Evolutionary conservation across 306 rosid species (phyloP).

Genomic region (Astragalus glycyphyllos): DNA sequence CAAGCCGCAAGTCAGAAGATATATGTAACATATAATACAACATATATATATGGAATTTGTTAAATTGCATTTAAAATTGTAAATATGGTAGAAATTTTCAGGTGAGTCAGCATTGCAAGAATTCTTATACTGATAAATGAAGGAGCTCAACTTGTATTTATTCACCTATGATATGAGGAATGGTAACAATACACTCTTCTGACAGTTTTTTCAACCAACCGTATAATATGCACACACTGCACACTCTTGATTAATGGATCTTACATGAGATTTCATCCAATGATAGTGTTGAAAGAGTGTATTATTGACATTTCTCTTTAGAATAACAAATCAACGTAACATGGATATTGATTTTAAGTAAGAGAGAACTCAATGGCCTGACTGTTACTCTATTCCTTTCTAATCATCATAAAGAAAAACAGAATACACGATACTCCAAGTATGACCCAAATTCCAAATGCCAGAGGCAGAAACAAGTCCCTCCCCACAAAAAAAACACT

Average conservation of each 20-base stretch:
- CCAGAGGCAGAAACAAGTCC: background rate
- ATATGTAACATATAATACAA: too few species aligned
- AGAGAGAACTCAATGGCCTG: slow-evolving; percentile 2
- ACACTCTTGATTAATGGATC: background rate
- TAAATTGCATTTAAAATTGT: too few species aligned
- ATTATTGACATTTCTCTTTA: background rate
- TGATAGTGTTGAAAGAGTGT: background rate
- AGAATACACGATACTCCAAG: background rate
- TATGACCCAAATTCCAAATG: slow-evolving; percentile 4
- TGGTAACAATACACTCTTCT: background rate
- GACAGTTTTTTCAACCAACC: background rate
- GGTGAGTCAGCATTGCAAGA: slow-evolving; percentile 5
- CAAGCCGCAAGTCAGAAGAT: too few species aligned
- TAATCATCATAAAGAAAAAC: background rate
- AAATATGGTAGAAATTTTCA: too few species aligned
- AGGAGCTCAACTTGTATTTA: slow-evolving; percentile 4
- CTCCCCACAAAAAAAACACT: background rate
- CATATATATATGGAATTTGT: too few species aligned
- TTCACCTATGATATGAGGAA: too few species aligned
- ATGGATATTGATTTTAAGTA: slow-evolving; percentile 9
- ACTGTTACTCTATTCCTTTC: background rate
- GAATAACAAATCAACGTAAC: slow-evolving; percentile 14
- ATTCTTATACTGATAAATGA: background rate
- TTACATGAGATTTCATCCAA: background rate
- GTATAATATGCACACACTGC: background rate